Conservation (phyloP, 352 stramenopile genomes). For the Pythium sukuiense region DNA sequence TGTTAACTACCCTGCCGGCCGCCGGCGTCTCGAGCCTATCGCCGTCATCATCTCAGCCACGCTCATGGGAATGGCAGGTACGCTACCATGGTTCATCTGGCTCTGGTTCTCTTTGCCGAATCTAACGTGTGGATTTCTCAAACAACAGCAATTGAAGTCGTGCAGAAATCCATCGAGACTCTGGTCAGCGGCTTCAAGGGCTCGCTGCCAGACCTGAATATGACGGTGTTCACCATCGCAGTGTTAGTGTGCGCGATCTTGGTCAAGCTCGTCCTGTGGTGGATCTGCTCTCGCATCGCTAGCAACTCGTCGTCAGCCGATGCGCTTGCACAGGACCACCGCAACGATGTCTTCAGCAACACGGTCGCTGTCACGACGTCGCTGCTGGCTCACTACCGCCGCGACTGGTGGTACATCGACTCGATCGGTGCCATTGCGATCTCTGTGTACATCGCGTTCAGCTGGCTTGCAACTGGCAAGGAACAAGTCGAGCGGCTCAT, state of each 20-base stretch:
- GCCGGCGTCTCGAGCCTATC: conserved; percentile 92
- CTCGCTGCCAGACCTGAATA: conserved; percentile 63
- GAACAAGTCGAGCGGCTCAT: conserved; percentile 94
- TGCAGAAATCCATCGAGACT: conserved; percentile 90
- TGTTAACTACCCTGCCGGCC: conserved; percentile 93
- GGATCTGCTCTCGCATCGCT: conserved; percentile 71
- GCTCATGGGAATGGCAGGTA: conserved; percentile 95
- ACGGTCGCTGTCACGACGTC: conserved; percentile 87
- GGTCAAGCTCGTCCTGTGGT: conserved; percentile 84
- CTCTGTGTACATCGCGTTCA: conserved; percentile 95
- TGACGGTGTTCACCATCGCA: conserved; percentile 60
- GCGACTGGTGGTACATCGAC: conserved; percentile 93
- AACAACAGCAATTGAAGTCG: conserved; percentile 87
- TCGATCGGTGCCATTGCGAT: conserved; percentile 94
- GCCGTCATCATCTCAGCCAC: conserved; percentile 95
- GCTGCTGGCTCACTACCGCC: conserved; percentile 55
- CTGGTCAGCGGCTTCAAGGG: conserved; percentile 73
- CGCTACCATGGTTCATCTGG: background rate
- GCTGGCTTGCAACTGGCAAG: conserved; percentile 94
- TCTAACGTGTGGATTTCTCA: background rate
- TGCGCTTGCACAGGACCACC: conserved; percentile 92
- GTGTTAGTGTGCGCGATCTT: conserved; percentile 74
- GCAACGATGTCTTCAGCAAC: conserved; percentile 97
- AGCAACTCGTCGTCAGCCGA: conserved; percentile 66
- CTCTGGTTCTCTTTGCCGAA: background rate